phyloP scores from a whole-genome alignment of 2,329 filamentous ascomycete genomes.

The Cladophialophora bantiana region DNA sequence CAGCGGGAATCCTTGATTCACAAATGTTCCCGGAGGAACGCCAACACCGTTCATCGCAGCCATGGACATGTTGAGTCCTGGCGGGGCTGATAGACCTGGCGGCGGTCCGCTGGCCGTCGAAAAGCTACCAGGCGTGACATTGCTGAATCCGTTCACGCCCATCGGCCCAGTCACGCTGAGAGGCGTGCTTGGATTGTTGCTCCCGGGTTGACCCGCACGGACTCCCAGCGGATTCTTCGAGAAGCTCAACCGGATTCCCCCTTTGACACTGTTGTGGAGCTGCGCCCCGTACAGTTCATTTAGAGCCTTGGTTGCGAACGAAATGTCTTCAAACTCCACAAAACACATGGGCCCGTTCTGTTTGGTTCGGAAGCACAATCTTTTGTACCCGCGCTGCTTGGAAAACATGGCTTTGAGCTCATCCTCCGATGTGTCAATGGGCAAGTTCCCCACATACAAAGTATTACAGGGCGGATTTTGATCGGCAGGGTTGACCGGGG shows the following conservation, averaged over 20 bases:
- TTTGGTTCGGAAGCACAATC: constrained; percentile 93
- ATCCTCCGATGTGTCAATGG: constrained; percentile 90
- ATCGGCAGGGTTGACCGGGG: constrained; percentile 90
- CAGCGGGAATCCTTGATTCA: constrained; percentile 38
- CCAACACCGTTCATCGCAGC: constrained; percentile 30
- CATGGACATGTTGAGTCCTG: constrained; percentile 65
- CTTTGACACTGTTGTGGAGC: constrained; percentile 90
- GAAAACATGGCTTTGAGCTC: constrained; percentile 94
- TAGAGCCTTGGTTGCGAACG: constrained; percentile 88
- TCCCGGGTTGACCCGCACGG: constrained; percentile 72
- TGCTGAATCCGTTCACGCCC: constrained; percentile 63
- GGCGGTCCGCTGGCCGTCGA: constrained; percentile 77
- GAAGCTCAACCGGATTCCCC: constrained; percentile 93
- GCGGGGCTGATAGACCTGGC: constrained; percentile 78
- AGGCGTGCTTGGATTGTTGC: constrained; percentile 57
- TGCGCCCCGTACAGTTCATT: constrained; percentile 86
- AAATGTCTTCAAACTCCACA: constrained; percentile 94
- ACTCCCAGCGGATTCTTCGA: constrained; percentile 97
- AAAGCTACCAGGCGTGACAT: constrained; percentile 66
- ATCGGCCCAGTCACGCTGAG: constrained; percentile 61
- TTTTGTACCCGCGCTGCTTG: constrained; percentile 92
- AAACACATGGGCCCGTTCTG: constrained; percentile 98
- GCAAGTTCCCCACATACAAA: constrained; percentile 95
- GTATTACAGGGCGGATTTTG: constrained; percentile 98
- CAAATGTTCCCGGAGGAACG: constrained; percentile 30